Evolutionary conservation across 495 filamentous ascomycete genomes (phyloP).

Genomic region (Echria macrotheca): DNA sequence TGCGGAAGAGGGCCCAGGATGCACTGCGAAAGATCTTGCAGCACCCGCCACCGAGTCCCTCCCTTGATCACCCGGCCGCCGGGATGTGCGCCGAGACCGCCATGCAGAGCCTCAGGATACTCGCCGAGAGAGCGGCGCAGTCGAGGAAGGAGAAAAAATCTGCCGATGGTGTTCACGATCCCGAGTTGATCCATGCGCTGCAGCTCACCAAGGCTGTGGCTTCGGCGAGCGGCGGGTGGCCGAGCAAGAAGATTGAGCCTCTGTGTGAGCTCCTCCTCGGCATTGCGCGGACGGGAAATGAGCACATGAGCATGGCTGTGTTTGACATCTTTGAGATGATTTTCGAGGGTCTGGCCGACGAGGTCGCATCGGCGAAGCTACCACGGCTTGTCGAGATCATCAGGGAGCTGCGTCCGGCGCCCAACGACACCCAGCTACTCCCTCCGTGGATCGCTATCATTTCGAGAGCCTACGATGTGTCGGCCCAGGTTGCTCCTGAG

Average conservation of each 20-base stretch:
- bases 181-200: slow-evolving; percentile 79
- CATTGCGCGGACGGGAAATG: slow-evolving; percentile 81
- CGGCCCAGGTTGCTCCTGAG: slow-evolving; percentile 74
- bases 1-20: slow-evolving; percentile 90
- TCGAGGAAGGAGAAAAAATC: slow-evolving; percentile 64
- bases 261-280: slow-evolving; percentile 83
- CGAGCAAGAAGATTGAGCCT: slow-evolving; percentile 88
- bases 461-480: slow-evolving; percentile 90
- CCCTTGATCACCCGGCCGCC: slow-evolving; percentile 84
- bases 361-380: slow-evolving; percentile 79
- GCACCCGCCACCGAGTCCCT: slow-evolving; percentile 79
- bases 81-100: slow-evolving; percentile 94
- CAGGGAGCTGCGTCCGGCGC: slow-evolving; percentile 77
- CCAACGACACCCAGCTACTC: slow-evolving; percentile 85
- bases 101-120: slow-evolving; percentile 65
- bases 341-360: slow-evolving; percentile 82
- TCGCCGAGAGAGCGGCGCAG: slow-evolving; percentile 54
- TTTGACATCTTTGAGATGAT: slow-evolving; percentile 97
- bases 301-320: slow-evolving; percentile 90
- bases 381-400: slow-evolving; percentile 82
- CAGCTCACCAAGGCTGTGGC: slow-evolving; percentile 88
- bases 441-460: slow-evolving; percentile 95
- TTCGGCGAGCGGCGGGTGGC: slow-evolving; percentile 84
- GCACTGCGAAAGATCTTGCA: slow-evolving; percentile 77
- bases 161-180: slow-evolving; percentile 58